Conservation (phyloP, 495 filamentous ascomycete species). For the Oidiodendron maius region DNA sequence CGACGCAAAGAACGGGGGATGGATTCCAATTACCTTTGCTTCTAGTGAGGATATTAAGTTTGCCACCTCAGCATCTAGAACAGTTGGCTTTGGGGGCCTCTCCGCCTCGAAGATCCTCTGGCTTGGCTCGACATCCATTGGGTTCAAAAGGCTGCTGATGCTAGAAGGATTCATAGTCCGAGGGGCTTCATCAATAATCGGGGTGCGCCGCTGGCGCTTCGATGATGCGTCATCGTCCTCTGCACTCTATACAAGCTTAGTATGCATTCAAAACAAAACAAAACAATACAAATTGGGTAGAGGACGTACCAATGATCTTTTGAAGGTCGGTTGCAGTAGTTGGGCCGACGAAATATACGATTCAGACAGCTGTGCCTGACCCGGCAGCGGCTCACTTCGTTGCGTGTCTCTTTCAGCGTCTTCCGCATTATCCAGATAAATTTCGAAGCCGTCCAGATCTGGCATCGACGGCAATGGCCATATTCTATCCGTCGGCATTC, state of each 20-base stretch:
- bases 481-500: background rate
- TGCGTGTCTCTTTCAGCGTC: too few relatives aligned
- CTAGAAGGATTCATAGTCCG: background rate
- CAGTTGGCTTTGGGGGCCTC: background rate
- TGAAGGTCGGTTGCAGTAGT: background rate
- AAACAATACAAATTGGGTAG: background rate
- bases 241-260: slow-evolving; percentile 5
- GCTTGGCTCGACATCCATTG: background rate
- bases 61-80: background rate
- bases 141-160: slow-evolving; percentile 1
- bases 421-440: background rate
- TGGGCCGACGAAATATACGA: background rate
- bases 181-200: slow-evolving; percentile 2
- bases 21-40: slow-evolving; percentile 2
- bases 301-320: slow-evolving; percentile 14
- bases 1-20: background rate
- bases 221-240: slow-evolving; percentile 10
- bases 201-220: slow-evolving; percentile 17
- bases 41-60: background rate
- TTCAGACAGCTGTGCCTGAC: background rate
- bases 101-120: background rate
- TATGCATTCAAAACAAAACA: background rate
- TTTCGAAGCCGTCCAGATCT: slow-evolving; percentile 13
- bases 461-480: slow-evolving; percentile 17
- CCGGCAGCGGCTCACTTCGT: too few relatives aligned